phyloP scores from a whole-genome alignment of 2,329 filamentous ascomycete genomes.

The Alternaria arborescens region DNA sequence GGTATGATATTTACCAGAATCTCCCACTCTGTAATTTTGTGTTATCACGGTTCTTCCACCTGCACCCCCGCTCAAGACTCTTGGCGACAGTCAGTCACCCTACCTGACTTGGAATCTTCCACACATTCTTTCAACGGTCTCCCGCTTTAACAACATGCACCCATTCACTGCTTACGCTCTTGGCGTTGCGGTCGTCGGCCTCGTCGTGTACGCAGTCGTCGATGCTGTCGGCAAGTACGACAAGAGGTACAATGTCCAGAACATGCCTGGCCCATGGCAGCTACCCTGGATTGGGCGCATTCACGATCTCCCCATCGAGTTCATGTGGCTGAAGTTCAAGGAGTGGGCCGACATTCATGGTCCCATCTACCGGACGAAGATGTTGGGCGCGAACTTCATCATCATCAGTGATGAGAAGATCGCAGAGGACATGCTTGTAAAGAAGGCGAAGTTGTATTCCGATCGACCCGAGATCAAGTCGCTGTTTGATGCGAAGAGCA shows the following conservation, averaged over 20 bases:
- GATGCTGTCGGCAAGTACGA: slow-evolving; percentile 49
- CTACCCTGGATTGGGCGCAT: slow-evolving; percentile 49
- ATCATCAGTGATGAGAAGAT: slow-evolving; percentile 62
- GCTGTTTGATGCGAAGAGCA: slow-evolving; percentile 64
- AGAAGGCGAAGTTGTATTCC: slow-evolving; percentile 62
- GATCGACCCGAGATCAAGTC: slow-evolving; percentile 61
- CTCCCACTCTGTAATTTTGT: slow-evolving; percentile 12
- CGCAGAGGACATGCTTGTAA: slow-evolving; percentile 63
- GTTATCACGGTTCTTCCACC: slow-evolving; percentile 5
- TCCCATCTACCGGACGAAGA: slow-evolving; percentile 49
- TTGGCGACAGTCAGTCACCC: slow-evolving; percentile 2
- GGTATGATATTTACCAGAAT: slow-evolving; percentile 29
- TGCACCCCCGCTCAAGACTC: slow-evolving; percentile 1
- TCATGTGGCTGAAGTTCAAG: slow-evolving; percentile 63
- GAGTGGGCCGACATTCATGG: slow-evolving; percentile 48
- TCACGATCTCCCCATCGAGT: slow-evolving; percentile 49
- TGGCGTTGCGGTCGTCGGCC: slow-evolving; percentile 50
- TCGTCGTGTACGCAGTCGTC: slow-evolving; percentile 47
- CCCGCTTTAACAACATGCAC: slow-evolving; percentile 47
- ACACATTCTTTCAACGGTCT: neutral
- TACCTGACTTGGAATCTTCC: slow-evolving; percentile 1
- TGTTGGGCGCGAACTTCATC: slow-evolving; percentile 56
- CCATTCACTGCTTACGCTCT: slow-evolving; percentile 50
- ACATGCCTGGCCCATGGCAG: slow-evolving; percentile 53
- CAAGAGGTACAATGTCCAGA: slow-evolving; percentile 46